These are phyloP conservation scores for Corchorus capsularis DNA, from an alignment of 345 rosid genomes.

Conservation along the genomic window DNA sequence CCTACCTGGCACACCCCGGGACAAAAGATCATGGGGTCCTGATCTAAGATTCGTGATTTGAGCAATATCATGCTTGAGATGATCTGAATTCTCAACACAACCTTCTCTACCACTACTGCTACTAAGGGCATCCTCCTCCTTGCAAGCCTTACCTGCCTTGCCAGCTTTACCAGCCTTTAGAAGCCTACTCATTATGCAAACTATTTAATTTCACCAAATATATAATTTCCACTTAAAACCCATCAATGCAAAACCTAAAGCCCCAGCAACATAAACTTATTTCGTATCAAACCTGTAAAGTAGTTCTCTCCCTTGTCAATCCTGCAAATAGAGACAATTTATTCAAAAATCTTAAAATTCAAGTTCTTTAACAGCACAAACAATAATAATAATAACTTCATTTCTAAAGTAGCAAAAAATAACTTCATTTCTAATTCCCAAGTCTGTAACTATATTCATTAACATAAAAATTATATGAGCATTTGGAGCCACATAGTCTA, in stretches of 20 bases:
- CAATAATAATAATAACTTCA: no score
- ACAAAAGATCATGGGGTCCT: constrained; percentile 39
- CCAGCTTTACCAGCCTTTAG: no score
- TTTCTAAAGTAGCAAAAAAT: no score
- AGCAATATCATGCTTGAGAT: constrained; percentile 50
- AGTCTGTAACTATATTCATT: no score
- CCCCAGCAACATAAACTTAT: not conserved
- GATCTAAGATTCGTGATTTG: constrained; percentile 57
- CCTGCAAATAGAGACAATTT: not conserved
- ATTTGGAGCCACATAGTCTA: not conserved
- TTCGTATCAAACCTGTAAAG: not conserved
- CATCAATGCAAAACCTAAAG: not conserved
- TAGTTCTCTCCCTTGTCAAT: not conserved
- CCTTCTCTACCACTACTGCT: constrained; percentile 15
- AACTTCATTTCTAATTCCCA: no score
- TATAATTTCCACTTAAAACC: not conserved
- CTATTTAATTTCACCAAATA: not conserved
- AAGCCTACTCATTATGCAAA: constrained; percentile 31
- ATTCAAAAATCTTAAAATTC: not conserved
- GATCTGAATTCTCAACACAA: constrained; percentile 21
- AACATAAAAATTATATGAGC: no score
- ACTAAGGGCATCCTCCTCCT: constrained; percentile 26
- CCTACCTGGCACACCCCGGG: constrained; percentile 28
- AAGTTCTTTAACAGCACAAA: constrained; percentile 6
- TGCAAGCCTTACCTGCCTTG: constrained; percentile 15